These are phyloP conservation scores for Ogataea philodendri DNA, from an alignment of 805 yeast species.

Conservation along the genomic window DNA sequence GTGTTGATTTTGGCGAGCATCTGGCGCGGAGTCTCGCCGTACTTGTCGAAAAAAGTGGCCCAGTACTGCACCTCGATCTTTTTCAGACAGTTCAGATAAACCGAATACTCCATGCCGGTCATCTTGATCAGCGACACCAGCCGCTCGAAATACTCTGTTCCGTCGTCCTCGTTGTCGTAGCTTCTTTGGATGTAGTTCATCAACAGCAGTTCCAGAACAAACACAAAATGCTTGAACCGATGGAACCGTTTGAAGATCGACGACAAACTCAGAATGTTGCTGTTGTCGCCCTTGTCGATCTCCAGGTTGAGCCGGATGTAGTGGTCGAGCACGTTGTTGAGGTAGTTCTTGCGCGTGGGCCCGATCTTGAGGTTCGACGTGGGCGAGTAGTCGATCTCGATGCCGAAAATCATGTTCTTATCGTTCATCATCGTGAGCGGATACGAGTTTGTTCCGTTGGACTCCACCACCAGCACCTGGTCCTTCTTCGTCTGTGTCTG, in stretches of 20 bases:
- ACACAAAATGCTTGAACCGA: slow-evolving; percentile 42
- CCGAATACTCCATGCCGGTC: slow-evolving; percentile 33
- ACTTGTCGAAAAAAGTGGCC: slow-evolving; percentile 43
- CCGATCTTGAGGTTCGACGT: slow-evolving; percentile 28
- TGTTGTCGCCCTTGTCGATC: slow-evolving; percentile 18
- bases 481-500: slow-evolving; percentile 18
- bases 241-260: slow-evolving; percentile 38
- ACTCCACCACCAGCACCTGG: slow-evolving; percentile 20
- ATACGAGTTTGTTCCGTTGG: slow-evolving; percentile 40
- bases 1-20: slow-evolving; percentile 41
- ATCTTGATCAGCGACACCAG: slow-evolving; percentile 34
- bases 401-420: slow-evolving; percentile 48
- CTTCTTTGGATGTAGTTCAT: slow-evolving; percentile 37
- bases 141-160: slow-evolving; percentile 29
- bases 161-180: slow-evolving; percentile 32
- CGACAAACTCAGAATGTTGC: slow-evolving; percentile 28
- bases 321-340: slow-evolving; percentile 47
- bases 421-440: slow-evolving; percentile 47
- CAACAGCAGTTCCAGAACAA: slow-evolving; percentile 49
- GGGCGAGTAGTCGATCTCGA: slow-evolving; percentile 41
- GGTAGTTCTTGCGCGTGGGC: slow-evolving; percentile 41
- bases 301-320: slow-evolving; percentile 37
- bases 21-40: slow-evolving; percentile 43
- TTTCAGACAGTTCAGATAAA: slow-evolving; percentile 51
- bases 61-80: slow-evolving; percentile 54